Evolutionary conservation across 2,329 filamentous ascomycete species (phyloP).

Genomic region (Penicillium psychrosexuale): DNA sequence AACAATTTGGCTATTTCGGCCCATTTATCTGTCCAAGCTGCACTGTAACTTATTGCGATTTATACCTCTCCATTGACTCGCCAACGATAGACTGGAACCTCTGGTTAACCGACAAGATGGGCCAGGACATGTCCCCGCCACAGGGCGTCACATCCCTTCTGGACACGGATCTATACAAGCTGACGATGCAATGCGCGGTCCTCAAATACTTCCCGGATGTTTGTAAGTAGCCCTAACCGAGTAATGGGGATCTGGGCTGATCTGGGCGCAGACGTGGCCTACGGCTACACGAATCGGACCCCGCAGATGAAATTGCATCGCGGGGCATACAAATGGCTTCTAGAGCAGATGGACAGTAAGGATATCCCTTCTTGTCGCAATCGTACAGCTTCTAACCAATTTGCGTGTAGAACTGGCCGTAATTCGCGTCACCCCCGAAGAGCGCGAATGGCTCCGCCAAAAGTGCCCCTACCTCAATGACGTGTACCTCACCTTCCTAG

Average conservation of each 20-base stretch:
- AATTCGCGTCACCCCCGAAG: slow-evolving; percentile 73
- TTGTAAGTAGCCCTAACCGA: slow-evolving; percentile 35
- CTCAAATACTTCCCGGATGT: slow-evolving; percentile 82
- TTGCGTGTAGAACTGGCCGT: slow-evolving; percentile 67
- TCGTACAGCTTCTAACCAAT: background rate
- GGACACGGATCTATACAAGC: slow-evolving; percentile 86
- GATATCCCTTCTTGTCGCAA: slow-evolving; percentile 5
- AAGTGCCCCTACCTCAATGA: slow-evolving; percentile 77
- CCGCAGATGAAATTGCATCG: slow-evolving; percentile 87
- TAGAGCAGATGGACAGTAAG: slow-evolving; percentile 75
- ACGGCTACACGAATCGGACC: slow-evolving; percentile 92
- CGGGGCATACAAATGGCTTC: slow-evolving; percentile 78
- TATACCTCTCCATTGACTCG: background rate
- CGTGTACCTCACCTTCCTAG: slow-evolving; percentile 77
- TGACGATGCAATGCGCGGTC: slow-evolving; percentile 98
- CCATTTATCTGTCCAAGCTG: background rate
- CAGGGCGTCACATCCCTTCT: slow-evolving; percentile 79
- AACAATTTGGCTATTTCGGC: background rate
- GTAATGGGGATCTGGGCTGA: background rate
- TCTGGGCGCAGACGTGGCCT: slow-evolving; percentile 64
- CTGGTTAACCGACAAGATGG: slow-evolving; percentile 24
- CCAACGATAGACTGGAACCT: slow-evolving; percentile 2
- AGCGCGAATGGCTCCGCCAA: slow-evolving; percentile 72
- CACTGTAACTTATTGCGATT: background rate
- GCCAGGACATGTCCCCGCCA: slow-evolving; percentile 37